These are phyloP conservation scores for Rhodosporidiobolus sp. DNA, from an alignment of 768 basidiomycete genomes.

Conservation along the genomic window DNA sequence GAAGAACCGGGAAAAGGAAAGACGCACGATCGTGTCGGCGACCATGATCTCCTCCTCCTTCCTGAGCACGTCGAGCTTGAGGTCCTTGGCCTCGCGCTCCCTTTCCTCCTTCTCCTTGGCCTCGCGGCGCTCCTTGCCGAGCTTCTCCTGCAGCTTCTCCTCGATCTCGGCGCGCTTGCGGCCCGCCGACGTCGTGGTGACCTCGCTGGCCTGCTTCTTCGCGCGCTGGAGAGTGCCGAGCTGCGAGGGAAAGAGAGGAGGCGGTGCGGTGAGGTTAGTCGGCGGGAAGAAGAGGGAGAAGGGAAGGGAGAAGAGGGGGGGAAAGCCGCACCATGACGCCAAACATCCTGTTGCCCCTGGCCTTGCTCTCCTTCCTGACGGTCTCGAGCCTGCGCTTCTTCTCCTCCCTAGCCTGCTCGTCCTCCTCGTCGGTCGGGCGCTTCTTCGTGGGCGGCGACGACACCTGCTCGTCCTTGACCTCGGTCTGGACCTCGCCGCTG, in stretches of 20 bases:
- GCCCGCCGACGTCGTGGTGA: conserved; percentile 5
- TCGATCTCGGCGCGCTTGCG: conserved; percentile 38
- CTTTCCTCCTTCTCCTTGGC: conserved; percentile 16
- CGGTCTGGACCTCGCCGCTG: background rate
- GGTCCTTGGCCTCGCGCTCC: conserved; percentile 24
- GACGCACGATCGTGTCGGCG: conserved; percentile 32
- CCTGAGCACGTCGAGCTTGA: conserved; percentile 25
- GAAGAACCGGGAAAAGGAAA: background rate
- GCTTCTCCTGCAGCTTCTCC: conserved; percentile 35
- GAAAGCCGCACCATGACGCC: conserved; percentile 21
- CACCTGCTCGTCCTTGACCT: background rate
- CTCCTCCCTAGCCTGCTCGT: background rate
- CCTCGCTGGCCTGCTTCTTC: conserved; percentile 5
- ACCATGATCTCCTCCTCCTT: conserved; percentile 38
- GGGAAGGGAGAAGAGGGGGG: background rate
- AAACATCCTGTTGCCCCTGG: conserved; percentile 28
- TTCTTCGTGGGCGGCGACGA: background rate
- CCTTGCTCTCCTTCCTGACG: conserved; percentile 6
- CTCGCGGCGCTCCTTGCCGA: conserved; percentile 21
- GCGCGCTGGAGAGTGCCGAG: conserved; percentile 32
- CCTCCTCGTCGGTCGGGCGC: background rate
- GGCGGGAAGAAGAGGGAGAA: background rate
- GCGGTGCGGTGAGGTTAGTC: background rate
- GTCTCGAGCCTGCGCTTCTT: conserved; percentile 14
- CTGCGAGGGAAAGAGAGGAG: background rate